A percentile compares a stretch with the other conserved stretches of the same genome.
These are phyloP conservation scores for Penicillium decumbens DNA, from an alignment of 2,329 filamentous ascomycete genomes.

Conservation along the genomic window DNA sequence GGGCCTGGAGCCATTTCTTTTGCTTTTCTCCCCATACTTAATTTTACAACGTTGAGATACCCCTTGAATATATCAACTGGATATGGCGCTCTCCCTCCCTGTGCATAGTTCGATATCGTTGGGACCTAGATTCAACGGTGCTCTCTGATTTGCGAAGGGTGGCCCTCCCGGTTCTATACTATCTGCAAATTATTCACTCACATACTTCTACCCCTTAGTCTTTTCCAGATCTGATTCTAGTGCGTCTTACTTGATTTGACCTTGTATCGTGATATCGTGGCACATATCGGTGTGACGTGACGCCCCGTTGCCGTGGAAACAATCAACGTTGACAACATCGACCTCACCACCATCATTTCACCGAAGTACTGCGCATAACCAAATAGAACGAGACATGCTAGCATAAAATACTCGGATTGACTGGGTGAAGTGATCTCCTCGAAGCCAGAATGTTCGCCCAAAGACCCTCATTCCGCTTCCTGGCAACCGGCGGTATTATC, in stretches of 20 bases:
- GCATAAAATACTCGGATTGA: neutral
- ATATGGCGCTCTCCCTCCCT: slow-evolving; percentile 28
- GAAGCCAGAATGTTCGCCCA: slow-evolving; percentile 18
- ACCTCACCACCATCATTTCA: neutral
- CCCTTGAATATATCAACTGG: slow-evolving; percentile 34
- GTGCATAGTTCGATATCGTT: slow-evolving; percentile 32
- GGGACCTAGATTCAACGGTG: slow-evolving; percentile 25
- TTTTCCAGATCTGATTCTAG: neutral
- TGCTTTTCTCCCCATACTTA: slow-evolving; percentile 10
- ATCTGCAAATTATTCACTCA: neutral
- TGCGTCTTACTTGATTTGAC: neutral
- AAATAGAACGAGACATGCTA: neutral
- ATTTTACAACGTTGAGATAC: slow-evolving; percentile 32
- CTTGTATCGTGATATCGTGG: neutral
- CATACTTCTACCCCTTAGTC: neutral
- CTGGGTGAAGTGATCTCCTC: neutral
- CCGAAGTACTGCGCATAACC: neutral
- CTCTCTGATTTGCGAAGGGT: slow-evolving; percentile 8
- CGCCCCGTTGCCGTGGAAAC: slow-evolving; percentile 27
- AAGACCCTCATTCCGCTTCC: slow-evolving; percentile 26
- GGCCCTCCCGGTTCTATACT: slow-evolving; percentile 5
- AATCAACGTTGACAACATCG: slow-evolving; percentile 11
- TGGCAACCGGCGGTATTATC: slow-evolving; percentile 25
- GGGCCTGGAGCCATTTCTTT: slow-evolving; percentile 19
- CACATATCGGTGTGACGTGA: neutral